phyloP scores from a whole-genome alignment of 805 yeast species.

The Komagataella mondaviorum region DNA sequence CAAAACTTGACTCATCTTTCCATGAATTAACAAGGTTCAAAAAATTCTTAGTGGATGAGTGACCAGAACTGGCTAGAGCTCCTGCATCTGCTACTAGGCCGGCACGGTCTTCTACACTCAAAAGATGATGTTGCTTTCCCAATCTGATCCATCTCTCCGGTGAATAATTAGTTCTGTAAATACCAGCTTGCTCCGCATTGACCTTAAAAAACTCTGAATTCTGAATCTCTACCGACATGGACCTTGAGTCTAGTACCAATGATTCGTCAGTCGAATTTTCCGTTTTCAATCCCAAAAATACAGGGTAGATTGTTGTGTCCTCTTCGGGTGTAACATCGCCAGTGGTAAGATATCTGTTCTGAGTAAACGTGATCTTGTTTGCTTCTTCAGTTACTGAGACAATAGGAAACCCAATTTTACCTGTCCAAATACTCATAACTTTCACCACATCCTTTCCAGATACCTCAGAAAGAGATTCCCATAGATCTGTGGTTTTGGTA shows the following conservation, averaged over 20 bases:
- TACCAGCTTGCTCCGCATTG: slow-evolving; percentile 64
- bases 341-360: slow-evolving; percentile 62
- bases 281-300: slow-evolving; percentile 54
- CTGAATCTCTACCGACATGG: slow-evolving; percentile 28
- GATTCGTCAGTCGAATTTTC: slow-evolving; percentile 47
- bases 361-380: slow-evolving; percentile 41
- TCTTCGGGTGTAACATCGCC: slow-evolving; percentile 71
- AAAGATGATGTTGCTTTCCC: slow-evolving; percentile 42
- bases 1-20: slow-evolving; percentile 45
- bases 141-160: slow-evolving; percentile 57
- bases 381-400: slow-evolving; percentile 48
- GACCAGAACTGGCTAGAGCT: slow-evolving; percentile 59
- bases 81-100: slow-evolving; percentile 75
- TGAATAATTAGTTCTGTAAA: slow-evolving; percentile 61
- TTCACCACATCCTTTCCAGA: slow-evolving; percentile 59
- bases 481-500: slow-evolving; percentile 63
- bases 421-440: slow-evolving; percentile 75
- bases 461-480: slow-evolving; percentile 60
- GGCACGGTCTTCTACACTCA: slow-evolving; percentile 65
- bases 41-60: slow-evolving; percentile 46
- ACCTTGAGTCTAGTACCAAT: slow-evolving; percentile 32
- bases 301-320: slow-evolving; percentile 54
- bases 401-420: slow-evolving; percentile 67
- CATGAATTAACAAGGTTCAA: slow-evolving; percentile 46
- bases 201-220: slow-evolving; percentile 44